phyloP scores from a whole-genome alignment of 495 filamentous ascomycete genomes.

The Elasticomyces elasticus region DNA sequence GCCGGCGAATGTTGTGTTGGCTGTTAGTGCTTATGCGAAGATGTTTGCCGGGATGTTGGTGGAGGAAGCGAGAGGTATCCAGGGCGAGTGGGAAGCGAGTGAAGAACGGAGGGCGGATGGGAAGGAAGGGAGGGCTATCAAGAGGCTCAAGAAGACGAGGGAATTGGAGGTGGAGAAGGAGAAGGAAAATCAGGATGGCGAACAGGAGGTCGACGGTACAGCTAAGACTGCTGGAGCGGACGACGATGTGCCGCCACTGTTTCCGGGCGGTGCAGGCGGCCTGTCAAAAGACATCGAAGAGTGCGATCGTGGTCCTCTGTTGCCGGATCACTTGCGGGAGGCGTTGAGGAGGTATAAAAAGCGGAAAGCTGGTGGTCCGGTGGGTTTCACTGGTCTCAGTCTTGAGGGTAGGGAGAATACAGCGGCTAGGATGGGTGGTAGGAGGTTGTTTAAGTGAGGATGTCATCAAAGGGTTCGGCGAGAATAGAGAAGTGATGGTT shows the following conservation, averaged over 20 bases:
- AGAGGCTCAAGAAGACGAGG: constrained; percentile 29
- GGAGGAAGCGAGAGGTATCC: constrained; percentile 67
- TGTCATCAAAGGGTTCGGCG: no score
- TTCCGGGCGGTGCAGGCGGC: constrained; percentile 15
- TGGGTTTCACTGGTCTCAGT: constrained; percentile 62
- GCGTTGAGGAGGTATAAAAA: constrained; percentile 64
- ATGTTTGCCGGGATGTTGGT: constrained; percentile 76
- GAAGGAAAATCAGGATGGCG: neutral
- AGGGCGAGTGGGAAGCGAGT: constrained; percentile 62
- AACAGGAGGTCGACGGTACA: constrained; percentile 4
- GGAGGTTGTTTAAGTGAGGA: constrained; percentile 32
- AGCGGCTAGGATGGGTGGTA: constrained; percentile 29
- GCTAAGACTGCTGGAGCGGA: constrained; percentile 10
- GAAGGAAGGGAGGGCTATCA: constrained; percentile 14
- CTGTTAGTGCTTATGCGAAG: constrained; percentile 72
- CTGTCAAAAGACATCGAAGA: constrained; percentile 13
- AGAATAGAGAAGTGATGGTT: no score
- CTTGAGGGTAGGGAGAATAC: constrained; percentile 41
- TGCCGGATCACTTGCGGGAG: constrained; percentile 75
- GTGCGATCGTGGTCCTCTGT: constrained; percentile 52
- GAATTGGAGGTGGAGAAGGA: constrained; percentile 21
- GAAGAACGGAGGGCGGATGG: constrained; percentile 24
- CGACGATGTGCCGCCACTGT: neutral
- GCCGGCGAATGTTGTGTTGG: constrained; percentile 63
- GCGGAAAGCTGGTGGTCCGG: constrained; percentile 54